phyloP scores from a whole-genome alignment of 2,329 filamentous ascomycete genomes.

The Alternaria triticimaculans region DNA sequence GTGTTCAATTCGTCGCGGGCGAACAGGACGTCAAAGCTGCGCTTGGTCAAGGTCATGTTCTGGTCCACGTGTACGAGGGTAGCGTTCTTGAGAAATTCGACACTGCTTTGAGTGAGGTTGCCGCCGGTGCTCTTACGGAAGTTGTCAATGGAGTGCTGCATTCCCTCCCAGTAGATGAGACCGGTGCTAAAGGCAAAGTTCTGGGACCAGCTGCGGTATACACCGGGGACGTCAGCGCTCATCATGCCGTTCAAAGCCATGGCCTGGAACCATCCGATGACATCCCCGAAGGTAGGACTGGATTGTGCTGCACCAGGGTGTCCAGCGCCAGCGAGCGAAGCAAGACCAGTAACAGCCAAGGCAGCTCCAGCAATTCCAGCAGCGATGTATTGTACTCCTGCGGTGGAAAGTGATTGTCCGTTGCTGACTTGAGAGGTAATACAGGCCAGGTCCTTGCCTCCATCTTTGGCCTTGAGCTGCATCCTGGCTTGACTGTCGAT shows the following conservation, averaged over 20 bases:
- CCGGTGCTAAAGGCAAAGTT: conserved; percentile 95
- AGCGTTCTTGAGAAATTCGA: conserved; percentile 74
- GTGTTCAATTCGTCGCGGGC: conserved; percentile 57
- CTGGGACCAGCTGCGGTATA: conserved; percentile 88
- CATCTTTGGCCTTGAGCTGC: conserved; percentile 69
- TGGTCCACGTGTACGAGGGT: conserved; percentile 75
- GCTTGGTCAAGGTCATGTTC: conserved; percentile 62
- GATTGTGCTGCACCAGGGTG: conserved; percentile 63
- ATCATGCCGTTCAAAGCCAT: conserved; percentile 97
- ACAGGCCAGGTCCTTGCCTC: conserved; percentile 74
- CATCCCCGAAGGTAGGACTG: conserved; percentile 84
- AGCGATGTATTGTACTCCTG: conserved; percentile 82
- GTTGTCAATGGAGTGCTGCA: conserved; percentile 82
- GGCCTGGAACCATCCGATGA: conserved; percentile 88
- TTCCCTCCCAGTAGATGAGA: conserved; percentile 78
- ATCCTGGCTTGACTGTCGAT: conserved; percentile 85
- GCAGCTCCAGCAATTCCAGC: conserved; percentile 87
- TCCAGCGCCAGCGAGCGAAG: conserved; percentile 67
- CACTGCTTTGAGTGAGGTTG: conserved; percentile 81
- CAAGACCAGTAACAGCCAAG: conserved; percentile 73
- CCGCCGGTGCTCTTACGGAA: conserved; percentile 84
- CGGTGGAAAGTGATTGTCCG: conserved; percentile 78
- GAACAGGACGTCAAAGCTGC: conserved; percentile 58
- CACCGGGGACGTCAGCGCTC: conserved; percentile 82
- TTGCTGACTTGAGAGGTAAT: conserved; percentile 83